Percentiles rank a stretch among this genome's conserved stretches.
Conservation (phyloP, 1,284 basidiomycete genomes). For the Apiotrichum sp. region DNA sequence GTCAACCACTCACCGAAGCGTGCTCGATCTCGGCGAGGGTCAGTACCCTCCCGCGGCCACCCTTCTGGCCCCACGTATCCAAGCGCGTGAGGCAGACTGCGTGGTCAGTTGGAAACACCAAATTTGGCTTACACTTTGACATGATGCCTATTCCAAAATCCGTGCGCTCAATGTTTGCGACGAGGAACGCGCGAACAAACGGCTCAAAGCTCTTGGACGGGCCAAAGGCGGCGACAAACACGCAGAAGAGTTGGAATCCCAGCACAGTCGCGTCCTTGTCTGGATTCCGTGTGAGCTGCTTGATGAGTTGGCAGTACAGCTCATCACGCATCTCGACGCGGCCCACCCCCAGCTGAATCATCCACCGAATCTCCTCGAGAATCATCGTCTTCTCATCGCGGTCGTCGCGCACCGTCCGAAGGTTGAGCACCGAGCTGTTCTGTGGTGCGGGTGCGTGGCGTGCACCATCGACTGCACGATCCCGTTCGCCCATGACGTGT, state of each 20-base stretch:
- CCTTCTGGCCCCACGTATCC: constrained; percentile 65
- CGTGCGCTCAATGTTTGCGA: constrained; percentile 54
- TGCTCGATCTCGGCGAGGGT: constrained; percentile 77
- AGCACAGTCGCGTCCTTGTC: constrained; percentile 74
- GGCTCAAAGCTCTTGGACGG: constrained; percentile 84
- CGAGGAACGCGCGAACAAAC: constrained; percentile 70
- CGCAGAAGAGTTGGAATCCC: constrained; percentile 86
- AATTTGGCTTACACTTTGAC: constrained; percentile 57
- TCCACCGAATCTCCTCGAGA: constrained; percentile 78
- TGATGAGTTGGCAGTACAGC: constrained; percentile 84
- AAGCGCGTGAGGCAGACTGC: constrained; percentile 65
- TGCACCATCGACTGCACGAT: constrained; percentile 49
- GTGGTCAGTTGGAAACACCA: not conserved
- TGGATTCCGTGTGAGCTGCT: constrained; percentile 77
- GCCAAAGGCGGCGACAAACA: constrained; percentile 76
- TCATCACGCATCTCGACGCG: constrained; percentile 81
- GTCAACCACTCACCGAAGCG: constrained; percentile 58
- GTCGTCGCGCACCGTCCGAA: constrained; percentile 6
- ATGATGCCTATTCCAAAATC: constrained; percentile 76
- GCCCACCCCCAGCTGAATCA: constrained; percentile 67
- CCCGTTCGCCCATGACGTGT: constrained; percentile 83
- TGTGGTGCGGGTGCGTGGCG: not conserved
- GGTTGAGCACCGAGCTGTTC: constrained; percentile 2
- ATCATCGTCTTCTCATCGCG: constrained; percentile 46
- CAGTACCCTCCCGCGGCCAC: constrained; percentile 74